A percentile compares a stretch with the other conserved stretches of the same genome.
Evolutionary conservation across 805 yeast genomes (phyloP).

Genomic region (Teunomyces cretensis): DNA sequence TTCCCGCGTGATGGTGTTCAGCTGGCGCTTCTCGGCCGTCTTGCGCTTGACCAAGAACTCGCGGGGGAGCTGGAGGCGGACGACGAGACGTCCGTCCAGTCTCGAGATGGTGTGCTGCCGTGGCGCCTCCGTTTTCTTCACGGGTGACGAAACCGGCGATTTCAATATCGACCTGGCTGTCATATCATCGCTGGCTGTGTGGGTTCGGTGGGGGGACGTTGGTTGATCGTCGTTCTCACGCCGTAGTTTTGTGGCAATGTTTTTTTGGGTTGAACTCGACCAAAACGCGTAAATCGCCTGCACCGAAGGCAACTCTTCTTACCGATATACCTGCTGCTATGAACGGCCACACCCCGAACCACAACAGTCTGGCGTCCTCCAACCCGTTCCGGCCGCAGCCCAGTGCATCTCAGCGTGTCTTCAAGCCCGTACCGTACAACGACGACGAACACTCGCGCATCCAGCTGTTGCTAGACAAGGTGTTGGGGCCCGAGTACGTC

Average conservation of each 20-base stretch:
- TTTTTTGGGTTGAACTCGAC: not conserved
- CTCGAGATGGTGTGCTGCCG: not conserved
- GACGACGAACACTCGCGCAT: slow-evolving; percentile 35
- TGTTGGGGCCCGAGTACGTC: slow-evolving; percentile 74
- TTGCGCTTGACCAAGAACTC: not conserved
- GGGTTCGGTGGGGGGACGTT: not conserved
- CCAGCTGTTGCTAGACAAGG: slow-evolving; percentile 33
- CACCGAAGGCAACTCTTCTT: not conserved
- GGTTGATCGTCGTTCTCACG: not conserved
- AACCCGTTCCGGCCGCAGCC: slow-evolving; percentile 6
- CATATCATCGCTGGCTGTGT: not conserved
- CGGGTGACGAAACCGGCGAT: slow-evolving; percentile 3
- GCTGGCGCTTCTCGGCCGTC: not conserved
- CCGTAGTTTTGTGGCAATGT: not conserved
- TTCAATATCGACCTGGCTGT: slow-evolving; percentile 2
- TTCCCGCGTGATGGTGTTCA: slow-evolving; percentile 12
- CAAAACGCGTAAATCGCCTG: not conserved
- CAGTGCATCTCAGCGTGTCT: slow-evolving; percentile 10
- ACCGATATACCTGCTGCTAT: not conserved
- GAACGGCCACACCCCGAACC: slow-evolving; percentile 3
- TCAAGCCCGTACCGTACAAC: slow-evolving; percentile 27
- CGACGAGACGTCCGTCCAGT: not conserved
- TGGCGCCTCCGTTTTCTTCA: not conserved
- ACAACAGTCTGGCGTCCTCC: not conserved
- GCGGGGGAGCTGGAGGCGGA: slow-evolving; percentile 1